These are phyloP conservation scores for Alternaria gaisen DNA, from an alignment of 2,329 filamentous ascomycete species.

Conservation along the genomic window DNA sequence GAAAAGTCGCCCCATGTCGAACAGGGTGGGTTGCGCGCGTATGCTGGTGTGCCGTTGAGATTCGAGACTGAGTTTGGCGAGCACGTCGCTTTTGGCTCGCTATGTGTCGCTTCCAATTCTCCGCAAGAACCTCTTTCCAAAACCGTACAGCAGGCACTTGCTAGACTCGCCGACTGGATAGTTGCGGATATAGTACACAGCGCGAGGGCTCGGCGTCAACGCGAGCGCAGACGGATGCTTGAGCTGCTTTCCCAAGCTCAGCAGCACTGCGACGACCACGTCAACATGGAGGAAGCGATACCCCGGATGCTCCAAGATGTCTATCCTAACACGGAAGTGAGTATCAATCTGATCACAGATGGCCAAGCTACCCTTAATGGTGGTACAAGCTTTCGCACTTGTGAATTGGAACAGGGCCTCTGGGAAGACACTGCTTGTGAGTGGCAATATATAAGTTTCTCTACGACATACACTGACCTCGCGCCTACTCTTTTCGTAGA, in stretches of 20 bases:
- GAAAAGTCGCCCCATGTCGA: constrained; percentile 53
- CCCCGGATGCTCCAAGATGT: constrained; percentile 40
- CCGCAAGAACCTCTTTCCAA: constrained; percentile 43
- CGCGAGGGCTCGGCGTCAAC: constrained; percentile 51
- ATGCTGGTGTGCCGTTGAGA: constrained; percentile 54
- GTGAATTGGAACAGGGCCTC: constrained; percentile 50
- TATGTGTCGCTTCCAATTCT: constrained; percentile 56
- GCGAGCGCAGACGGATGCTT: constrained; percentile 51
- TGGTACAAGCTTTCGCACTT: constrained; percentile 34
- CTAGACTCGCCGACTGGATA: constrained; percentile 53
- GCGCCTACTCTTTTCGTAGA: constrained; percentile 2
- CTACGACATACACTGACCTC: neutral
- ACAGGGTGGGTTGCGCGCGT: constrained; percentile 52
- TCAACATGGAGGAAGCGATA: constrained; percentile 37
- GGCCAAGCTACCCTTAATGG: constrained; percentile 37
- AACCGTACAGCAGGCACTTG: constrained; percentile 45
- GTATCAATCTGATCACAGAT: constrained; percentile 35
- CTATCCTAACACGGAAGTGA: constrained; percentile 49
- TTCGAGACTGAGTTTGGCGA: constrained; percentile 54
- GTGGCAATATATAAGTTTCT: neutral
- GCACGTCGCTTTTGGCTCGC: constrained; percentile 53
- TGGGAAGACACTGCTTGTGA: constrained; percentile 55
- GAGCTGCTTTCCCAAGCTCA: constrained; percentile 46
- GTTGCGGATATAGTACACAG: constrained; percentile 55
- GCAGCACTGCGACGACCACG: constrained; percentile 28